Evolutionary conservation across 495 filamentous ascomycete genomes (phyloP).

Genomic region (Chaetomidium leptoderma): DNA sequence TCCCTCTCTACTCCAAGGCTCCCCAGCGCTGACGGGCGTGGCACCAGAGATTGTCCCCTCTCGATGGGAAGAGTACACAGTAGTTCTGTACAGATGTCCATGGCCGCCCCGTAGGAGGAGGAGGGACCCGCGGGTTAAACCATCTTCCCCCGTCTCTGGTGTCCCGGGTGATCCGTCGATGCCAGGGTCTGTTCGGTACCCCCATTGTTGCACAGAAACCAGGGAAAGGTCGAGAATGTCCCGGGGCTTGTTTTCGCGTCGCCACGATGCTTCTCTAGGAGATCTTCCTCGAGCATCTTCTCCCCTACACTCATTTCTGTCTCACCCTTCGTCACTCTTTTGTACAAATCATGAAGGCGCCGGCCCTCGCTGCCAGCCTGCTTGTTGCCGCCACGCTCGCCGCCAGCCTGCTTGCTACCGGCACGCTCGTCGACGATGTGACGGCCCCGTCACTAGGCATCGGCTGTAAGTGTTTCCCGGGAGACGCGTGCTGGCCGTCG

Average conservation of each 20-base stretch:
- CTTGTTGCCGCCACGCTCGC: slow-evolving; percentile 19
- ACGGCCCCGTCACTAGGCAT: neutral
- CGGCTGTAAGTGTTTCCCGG: slow-evolving; percentile 55
- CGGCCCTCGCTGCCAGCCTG: slow-evolving; percentile 20
- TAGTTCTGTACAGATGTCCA: too few species aligned
- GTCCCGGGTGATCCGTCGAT: neutral
- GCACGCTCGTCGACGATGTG: slow-evolving; percentile 8
- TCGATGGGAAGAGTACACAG: too few species aligned
- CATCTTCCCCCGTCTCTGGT: neutral
- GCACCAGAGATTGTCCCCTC: too few species aligned
- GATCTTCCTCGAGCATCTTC: neutral
- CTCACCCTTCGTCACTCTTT: slow-evolving; percentile 1
- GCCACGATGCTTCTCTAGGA: slow-evolving; percentile 5
- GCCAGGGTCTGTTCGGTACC: neutral
- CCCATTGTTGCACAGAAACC: neutral
- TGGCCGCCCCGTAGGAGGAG: too few species aligned
- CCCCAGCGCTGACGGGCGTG: too few species aligned
- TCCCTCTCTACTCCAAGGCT: too few species aligned
- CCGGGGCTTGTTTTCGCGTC: neutral
- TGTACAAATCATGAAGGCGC: slow-evolving; percentile 20
- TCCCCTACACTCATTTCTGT: slow-evolving; percentile 5
- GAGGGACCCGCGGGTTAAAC: too few species aligned
- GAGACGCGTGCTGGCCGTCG: slow-evolving; percentile 48
- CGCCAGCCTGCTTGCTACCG: slow-evolving; percentile 21
- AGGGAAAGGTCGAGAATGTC: neutral